phyloP scores from a whole-genome alignment of 1,284 basidiomycete species.

The Puccinia horiana region DNA sequence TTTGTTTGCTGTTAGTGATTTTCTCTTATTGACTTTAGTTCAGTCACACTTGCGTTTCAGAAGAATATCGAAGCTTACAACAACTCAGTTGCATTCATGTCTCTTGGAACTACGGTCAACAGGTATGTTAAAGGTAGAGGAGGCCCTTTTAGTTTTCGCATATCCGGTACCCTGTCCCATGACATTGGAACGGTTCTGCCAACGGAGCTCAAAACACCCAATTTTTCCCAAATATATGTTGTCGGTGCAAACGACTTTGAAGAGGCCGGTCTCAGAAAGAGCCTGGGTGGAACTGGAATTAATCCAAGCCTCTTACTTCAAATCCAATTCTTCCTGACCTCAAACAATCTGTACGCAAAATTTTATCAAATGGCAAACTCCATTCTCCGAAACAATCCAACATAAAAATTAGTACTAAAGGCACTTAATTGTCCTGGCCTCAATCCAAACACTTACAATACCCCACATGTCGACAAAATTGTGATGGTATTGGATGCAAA shows the following conservation, averaged over 20 bases:
- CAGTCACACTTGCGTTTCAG: background rate
- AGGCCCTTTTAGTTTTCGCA: background rate
- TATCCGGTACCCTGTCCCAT: background rate
- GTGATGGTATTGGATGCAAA: background rate
- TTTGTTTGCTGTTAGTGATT: no score
- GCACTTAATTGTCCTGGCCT: no score
- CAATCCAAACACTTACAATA: constrained; percentile 27
- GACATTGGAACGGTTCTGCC: background rate
- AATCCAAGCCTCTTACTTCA: background rate
- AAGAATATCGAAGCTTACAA: background rate
- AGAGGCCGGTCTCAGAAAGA: background rate
- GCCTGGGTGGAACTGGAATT: no score
- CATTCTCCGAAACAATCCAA: no score
- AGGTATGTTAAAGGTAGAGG: background rate
- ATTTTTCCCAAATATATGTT: constrained; percentile 33
- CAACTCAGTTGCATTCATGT: constrained; percentile 3
- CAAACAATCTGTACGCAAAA: background rate
- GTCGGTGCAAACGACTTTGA: background rate
- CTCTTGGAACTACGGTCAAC: background rate
- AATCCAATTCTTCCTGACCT: background rate
- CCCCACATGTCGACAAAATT: background rate
- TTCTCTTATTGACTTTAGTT: no score
- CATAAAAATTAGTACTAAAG: background rate
- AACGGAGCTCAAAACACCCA: background rate
- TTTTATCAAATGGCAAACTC: background rate